Percentiles rank a stretch among this genome's conserved stretches.
Evolutionary conservation across 306 rosid genomes (phyloP).

Genomic region (Sechiopsis laciniata): DNA sequence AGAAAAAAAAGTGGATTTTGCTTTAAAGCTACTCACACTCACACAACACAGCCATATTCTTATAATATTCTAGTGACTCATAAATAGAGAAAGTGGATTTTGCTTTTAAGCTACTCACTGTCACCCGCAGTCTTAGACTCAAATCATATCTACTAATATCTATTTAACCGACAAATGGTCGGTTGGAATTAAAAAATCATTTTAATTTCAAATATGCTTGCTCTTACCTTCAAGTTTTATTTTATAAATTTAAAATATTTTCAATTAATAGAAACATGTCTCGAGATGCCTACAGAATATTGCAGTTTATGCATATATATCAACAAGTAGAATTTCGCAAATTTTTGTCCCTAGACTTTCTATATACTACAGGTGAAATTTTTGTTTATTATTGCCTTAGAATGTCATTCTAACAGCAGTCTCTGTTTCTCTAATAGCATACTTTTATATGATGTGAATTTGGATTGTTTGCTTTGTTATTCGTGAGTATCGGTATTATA

Average conservation of each 20-base stretch:
- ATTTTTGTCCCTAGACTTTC: background rate
- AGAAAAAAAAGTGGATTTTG: no score
- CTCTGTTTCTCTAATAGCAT: background rate
- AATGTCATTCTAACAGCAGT: background rate
- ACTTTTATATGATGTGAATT: background rate
- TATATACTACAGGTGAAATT: background rate
- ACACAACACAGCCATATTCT: no score
- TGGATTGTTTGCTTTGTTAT: background rate
- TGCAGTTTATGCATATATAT: background rate
- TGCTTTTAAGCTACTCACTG: background rate
- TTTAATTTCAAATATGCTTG: background rate
- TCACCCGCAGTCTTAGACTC: background rate
- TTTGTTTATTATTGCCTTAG: background rate
- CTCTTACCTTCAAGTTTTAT: background rate
- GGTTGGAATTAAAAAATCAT: background rate
- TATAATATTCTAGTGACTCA: no score
- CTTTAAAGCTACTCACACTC: no score
- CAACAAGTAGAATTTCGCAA: background rate
- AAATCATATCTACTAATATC: background rate
- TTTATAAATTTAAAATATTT: background rate
- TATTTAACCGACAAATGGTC: background rate
- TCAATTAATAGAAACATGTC: background rate
- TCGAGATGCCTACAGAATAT: background rate
- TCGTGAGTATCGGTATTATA: no score
- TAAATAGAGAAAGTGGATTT: background rate